Percentiles rank a stretch among this genome's conserved stretches.
phyloP scores from a whole-genome alignment of 2,329 filamentous ascomycete genomes.

The Westerdykella ornata region DNA sequence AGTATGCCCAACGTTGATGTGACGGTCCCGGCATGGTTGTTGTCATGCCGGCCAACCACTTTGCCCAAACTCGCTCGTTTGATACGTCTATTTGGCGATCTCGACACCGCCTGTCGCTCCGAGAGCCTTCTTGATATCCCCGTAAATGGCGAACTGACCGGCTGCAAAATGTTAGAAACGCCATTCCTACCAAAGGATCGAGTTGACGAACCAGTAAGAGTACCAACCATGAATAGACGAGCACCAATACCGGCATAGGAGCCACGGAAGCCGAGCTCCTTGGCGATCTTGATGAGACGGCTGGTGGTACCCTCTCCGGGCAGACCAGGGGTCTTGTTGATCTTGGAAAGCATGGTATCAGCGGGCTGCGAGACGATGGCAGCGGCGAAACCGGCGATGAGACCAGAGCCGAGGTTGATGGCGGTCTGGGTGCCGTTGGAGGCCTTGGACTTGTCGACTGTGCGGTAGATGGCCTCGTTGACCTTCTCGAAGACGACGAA shows the following conservation, averaged over 20 bases:
- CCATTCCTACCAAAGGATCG: not conserved
- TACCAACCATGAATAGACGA: constrained; percentile 58
- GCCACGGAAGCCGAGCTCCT: constrained; percentile 74
- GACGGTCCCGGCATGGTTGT: too few species aligned
- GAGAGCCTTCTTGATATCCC: constrained; percentile 59
- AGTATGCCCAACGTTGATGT: too few species aligned
- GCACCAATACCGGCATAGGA: constrained; percentile 77
- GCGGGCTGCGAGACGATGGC: constrained; percentile 83
- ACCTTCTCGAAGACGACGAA: constrained; percentile 93
- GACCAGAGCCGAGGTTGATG: constrained; percentile 78
- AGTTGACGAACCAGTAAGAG: constrained; percentile 11
- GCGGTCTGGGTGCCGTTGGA: constrained; percentile 65
- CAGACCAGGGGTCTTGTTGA: constrained; percentile 88
- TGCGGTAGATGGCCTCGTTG: constrained; percentile 62
- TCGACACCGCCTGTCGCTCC: constrained; percentile 61
- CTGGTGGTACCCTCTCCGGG: constrained; percentile 76
- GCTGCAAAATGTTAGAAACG: not conserved
- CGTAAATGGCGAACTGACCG: constrained; percentile 82
- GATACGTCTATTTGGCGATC: constrained; percentile 11
- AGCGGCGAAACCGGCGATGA: constrained; percentile 81
- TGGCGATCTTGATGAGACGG: constrained; percentile 80
- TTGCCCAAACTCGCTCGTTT: too few species aligned
- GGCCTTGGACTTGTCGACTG: constrained; percentile 63
- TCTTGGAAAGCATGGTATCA: constrained; percentile 91
- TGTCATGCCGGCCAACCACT: too few species aligned